phyloP scores from a whole-genome alignment of 2,329 filamentous ascomycete genomes.

The Epichloe baconii region DNA sequence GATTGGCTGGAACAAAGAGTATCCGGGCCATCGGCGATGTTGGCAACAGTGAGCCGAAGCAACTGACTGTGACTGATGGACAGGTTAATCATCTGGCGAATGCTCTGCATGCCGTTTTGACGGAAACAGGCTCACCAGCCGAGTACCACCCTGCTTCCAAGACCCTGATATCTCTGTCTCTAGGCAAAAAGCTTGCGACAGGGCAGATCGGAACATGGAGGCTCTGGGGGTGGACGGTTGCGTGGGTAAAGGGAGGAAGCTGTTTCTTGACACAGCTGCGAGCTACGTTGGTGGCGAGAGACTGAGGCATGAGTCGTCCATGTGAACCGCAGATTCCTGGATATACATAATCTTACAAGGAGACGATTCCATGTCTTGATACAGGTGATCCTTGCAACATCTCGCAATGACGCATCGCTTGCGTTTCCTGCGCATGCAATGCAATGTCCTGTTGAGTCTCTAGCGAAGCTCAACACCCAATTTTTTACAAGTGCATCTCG shows the following conservation, averaged over 20 bases:
- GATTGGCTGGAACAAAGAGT: constrained; percentile 19
- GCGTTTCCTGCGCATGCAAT: not conserved
- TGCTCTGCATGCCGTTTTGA: constrained; percentile 17
- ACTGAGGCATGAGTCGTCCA: constrained; percentile 13
- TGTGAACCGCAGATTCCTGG: constrained; percentile 8
- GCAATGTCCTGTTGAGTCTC: not conserved
- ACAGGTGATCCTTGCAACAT: not conserved
- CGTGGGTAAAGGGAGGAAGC: constrained; percentile 19
- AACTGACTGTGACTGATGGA: constrained; percentile 18
- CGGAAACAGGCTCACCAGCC: constrained; percentile 3
- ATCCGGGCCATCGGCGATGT: constrained; percentile 31
- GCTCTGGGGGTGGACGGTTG: constrained; percentile 18
- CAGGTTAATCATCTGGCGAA: constrained; percentile 20
- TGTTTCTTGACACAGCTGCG: constrained; percentile 17
- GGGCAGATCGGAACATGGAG: constrained; percentile 22
- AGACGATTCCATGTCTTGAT: not conserved
- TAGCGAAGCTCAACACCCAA: constrained; percentile 56
- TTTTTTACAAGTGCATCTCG: constrained; percentile 49
- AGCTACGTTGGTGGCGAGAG: constrained; percentile 18
- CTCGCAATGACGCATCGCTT: not conserved
- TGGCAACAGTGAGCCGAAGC: constrained; percentile 26
- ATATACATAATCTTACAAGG: not conserved
- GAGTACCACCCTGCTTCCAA: constrained; percentile 13
- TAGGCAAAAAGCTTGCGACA: constrained; percentile 15
- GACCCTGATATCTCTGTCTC: constrained; percentile 17